These are phyloP conservation scores for Chaetomiaceae sp. DNA, from an alignment of 2,329 filamentous ascomycete species.

Conservation along the genomic window DNA sequence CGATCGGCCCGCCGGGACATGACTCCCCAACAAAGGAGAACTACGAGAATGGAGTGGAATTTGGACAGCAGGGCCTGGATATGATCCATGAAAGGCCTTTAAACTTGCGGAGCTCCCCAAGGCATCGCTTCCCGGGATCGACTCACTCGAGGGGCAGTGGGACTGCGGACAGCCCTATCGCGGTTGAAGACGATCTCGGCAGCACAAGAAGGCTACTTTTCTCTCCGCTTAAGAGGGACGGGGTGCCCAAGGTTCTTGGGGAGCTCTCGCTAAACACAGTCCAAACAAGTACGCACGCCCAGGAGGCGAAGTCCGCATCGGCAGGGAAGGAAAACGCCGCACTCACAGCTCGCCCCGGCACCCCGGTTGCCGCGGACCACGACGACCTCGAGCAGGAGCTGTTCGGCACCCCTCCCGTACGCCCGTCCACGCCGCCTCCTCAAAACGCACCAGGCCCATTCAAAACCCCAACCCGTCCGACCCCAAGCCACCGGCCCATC, in stretches of 20 bases:
- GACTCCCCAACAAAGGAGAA: constrained; percentile 22
- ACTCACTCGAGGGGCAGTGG: constrained; percentile 52
- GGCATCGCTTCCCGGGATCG: constrained; percentile 36
- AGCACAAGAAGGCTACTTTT: constrained; percentile 66
- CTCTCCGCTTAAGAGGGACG: constrained; percentile 65
- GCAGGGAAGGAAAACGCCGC: constrained; percentile 40
- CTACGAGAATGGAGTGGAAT: constrained; percentile 19
- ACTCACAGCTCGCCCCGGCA: constrained; percentile 17
- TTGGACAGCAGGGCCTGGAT: constrained; percentile 13
- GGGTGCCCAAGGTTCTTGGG: constrained; percentile 54
- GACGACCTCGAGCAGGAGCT: constrained; percentile 49
- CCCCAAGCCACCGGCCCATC: constrained; percentile 54
- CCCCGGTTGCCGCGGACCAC: constrained; percentile 31
- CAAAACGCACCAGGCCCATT: constrained; percentile 42
- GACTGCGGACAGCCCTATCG: constrained; percentile 52
- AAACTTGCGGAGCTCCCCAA: constrained; percentile 28
- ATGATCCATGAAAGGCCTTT: constrained; percentile 27
- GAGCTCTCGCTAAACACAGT: constrained; percentile 51
- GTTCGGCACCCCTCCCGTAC: constrained; percentile 53
- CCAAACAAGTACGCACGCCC: constrained; percentile 36
- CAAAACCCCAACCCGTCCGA: constrained; percentile 59
- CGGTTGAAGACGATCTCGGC: constrained; percentile 45
- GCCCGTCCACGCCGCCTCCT: constrained; percentile 49
- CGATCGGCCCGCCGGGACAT: constrained; percentile 40
- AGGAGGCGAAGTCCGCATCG: constrained; percentile 31